Conservation (phyloP, 495 filamentous ascomycete genomes). For the Parachaetomium inaequale region DNA sequence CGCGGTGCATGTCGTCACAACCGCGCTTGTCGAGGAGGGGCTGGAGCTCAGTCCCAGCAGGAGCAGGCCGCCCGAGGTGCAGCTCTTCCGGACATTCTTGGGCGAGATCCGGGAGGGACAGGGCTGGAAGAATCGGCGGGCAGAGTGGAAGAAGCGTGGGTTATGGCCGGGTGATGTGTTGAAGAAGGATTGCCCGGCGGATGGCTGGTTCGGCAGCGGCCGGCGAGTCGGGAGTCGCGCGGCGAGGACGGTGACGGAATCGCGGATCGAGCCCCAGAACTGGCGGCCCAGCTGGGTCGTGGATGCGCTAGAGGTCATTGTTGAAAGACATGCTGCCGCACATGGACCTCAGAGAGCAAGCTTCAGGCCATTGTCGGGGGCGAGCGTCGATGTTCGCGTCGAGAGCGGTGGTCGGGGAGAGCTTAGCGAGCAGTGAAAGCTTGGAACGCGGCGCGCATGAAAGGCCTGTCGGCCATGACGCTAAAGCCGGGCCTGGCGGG, state of each 20-base stretch:
- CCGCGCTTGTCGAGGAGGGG: slow-evolving; percentile 37
- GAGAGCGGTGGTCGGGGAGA: neutral
- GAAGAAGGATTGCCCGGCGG: slow-evolving; percentile 13
- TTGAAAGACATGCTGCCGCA: slow-evolving; percentile 38
- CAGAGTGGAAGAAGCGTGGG: slow-evolving; percentile 26
- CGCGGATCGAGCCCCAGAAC: slow-evolving; percentile 44
- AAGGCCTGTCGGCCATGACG: slow-evolving; percentile 29
- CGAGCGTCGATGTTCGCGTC: neutral
- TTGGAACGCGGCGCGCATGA: slow-evolving; percentile 21
- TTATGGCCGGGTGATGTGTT: slow-evolving; percentile 16
- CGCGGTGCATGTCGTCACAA: slow-evolving; percentile 40
- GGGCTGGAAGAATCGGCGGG: slow-evolving; percentile 15
- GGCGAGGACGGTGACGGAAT: slow-evolving; percentile 35
- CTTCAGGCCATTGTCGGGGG: slow-evolving; percentile 26
- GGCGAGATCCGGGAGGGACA: slow-evolving; percentile 22
- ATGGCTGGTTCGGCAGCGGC: slow-evolving; percentile 21
- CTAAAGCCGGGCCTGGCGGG: slow-evolving; percentile 9
- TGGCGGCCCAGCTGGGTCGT: slow-evolving; percentile 46
- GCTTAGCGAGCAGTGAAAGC: slow-evolving; percentile 13
- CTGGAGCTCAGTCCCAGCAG: slow-evolving; percentile 38
- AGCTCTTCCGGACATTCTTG: slow-evolving; percentile 39
- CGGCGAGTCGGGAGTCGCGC: slow-evolving; percentile 33
- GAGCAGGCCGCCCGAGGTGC: slow-evolving; percentile 43
- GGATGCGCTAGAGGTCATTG: slow-evolving; percentile 46
- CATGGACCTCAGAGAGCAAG: slow-evolving; percentile 13